Base-by-base conservation (phyloP, 2,329 filamentous ascomycete genomes). In the Claviceps cyperi region DNA sequence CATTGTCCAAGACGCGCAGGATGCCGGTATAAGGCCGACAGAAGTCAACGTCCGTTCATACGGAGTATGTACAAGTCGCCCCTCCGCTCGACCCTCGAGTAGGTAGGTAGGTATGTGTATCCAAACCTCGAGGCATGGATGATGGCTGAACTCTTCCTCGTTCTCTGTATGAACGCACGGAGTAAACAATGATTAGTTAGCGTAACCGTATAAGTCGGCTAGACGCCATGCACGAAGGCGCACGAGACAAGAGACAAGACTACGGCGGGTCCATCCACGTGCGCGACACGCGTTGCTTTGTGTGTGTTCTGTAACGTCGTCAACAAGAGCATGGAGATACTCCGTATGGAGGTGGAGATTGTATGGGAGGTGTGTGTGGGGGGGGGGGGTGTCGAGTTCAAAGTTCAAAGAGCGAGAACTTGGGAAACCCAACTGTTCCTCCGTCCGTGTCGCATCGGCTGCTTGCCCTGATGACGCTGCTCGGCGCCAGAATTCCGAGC, bases 11-110 rank as follows among this genome's bases (percentile, higher is more conserved):
- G 38, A 15, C 14, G 38, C 32, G 22, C 37, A 46, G 38, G 36
- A 9, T 47, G 32, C 40, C 46, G 50, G 43, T 46, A 51, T 41
- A 51, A 51, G 35, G 50, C 46, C 43, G 50, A 51, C 41, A 39
- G 17, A 41, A 13, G 24, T 17, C 24, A 35, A 37, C 28, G 19
- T 40, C 21, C 13, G 4, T 28, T 6, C 11, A 44, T 7, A 14
- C 43, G 9, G 28, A 32, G 28, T 3, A 32, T 11, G 28, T 32
- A 32, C 28, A 32, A 14, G 35, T 35, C 46, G n/a, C 21, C 22
- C 4, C 22, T 22, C 22, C 5, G 4, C 22, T 22, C 22, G 5
- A 22, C 5, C 22, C 22, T 22, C 22, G 5, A 22, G 22, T 21
- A n/a, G n/a, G n/a, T n/a, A n/a, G n/a, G 21, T 21, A 28, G 3